A percentile compares a stretch with the other conserved stretches of the same genome.
Conservation (phyloP, 305 asterid species). For the Fraxinus angustifolia region DNA sequence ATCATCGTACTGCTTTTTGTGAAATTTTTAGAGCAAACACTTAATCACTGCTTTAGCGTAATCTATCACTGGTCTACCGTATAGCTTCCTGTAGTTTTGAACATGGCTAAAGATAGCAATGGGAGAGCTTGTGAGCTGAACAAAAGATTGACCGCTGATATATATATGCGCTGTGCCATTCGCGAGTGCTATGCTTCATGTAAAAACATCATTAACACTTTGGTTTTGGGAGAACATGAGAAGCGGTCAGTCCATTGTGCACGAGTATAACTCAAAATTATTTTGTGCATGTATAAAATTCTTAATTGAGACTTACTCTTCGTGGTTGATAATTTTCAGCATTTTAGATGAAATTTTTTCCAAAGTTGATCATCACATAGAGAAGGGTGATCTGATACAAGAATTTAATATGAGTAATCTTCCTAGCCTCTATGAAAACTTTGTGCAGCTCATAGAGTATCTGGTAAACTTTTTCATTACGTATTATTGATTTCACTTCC, state of each 20-base stretch:
- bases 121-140: conserved; percentile 85
- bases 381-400: conserved; percentile 46
- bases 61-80: conserved; percentile 16
- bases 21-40: conserved; percentile 8
- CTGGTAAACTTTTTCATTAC: conserved; percentile 52
- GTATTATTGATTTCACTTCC: conserved; percentile 1
- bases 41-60: conserved; percentile 2
- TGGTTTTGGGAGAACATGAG: conserved; percentile 79
- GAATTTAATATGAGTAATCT: conserved; percentile 75
- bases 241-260: conserved; percentile 52
- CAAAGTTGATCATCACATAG: conserved; percentile 69
- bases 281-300: conserved; percentile 5
- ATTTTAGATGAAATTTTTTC: conserved; percentile 68
- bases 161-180: conserved; percentile 81
- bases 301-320: conserved; percentile 1
- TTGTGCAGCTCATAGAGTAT: conserved; percentile 79
- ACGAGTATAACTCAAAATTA: background rate
- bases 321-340: conserved; percentile 37
- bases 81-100: conserved; percentile 94
- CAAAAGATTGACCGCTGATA: conserved; percentile 69
- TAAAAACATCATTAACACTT: conserved; percentile 66
- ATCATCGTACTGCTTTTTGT: conserved; percentile 22
- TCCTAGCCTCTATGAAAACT: conserved; percentile 70
- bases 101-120: conserved; percentile 95
- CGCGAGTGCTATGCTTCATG: conserved; percentile 92